These are phyloP conservation scores for Amanita phalloides DNA, from an alignment of 768 basidiomycete species.

Conservation along the genomic window DNA sequence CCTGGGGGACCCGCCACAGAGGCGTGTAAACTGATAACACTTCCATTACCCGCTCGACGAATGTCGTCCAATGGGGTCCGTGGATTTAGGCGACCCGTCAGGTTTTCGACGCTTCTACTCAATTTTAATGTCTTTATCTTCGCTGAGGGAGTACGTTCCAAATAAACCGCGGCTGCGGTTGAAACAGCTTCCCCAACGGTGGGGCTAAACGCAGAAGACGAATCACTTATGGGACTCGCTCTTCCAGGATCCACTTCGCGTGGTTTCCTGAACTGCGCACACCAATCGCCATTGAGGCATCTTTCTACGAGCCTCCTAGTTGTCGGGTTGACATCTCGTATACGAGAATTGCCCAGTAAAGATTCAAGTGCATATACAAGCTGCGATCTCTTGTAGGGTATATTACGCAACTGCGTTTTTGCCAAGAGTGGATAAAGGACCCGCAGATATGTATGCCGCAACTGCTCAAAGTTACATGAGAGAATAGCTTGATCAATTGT, in stretches of 20 bases:
- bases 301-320: conserved; percentile 88
- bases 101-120: conserved; percentile 57
- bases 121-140: conserved; percentile 41
- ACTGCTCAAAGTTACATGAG: conserved; percentile 24
- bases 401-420: conserved; percentile 78
- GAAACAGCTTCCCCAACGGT: conserved; percentile 33
- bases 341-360: conserved; percentile 58
- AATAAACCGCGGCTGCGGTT: conserved; percentile 23
- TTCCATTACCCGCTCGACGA: conserved; percentile 29
- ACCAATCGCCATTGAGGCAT: conserved; percentile 84
- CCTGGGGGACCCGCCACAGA: conserved; percentile 10
- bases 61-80: conserved; percentile 24
- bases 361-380: conserved; percentile 78
- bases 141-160: conserved; percentile 22
- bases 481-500: conserved; percentile 1
- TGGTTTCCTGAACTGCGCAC: conserved; percentile 50
- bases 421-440: conserved; percentile 93
- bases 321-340: conserved; percentile 78
- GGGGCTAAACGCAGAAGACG: conserved; percentile 24
- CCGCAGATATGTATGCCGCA: conserved; percentile 94
- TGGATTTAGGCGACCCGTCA: conserved; percentile 14
- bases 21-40: conserved; percentile 23
- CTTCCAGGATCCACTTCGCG: conserved; percentile 6
- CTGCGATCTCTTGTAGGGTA: conserved; percentile 88
- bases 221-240: conserved; percentile 6